Percentiles rank a stretch among this genome's conserved stretches.
Conservation (phyloP, 2,329 filamentous ascomycete genomes). For the Alternaria gaisen region DNA sequence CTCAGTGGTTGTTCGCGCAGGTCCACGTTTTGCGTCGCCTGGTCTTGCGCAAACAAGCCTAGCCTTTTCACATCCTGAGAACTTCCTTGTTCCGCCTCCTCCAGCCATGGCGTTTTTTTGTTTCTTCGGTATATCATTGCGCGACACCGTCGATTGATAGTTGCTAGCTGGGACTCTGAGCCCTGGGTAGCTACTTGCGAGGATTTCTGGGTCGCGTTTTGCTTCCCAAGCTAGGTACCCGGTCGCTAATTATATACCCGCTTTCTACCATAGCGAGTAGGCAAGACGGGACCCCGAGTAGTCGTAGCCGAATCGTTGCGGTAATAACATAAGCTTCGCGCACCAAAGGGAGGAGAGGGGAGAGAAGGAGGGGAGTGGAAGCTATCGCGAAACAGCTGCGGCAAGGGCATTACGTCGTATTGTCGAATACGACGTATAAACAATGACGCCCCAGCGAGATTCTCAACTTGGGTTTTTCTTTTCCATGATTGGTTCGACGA, state of each 20-base stretch:
- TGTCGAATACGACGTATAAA: no score
- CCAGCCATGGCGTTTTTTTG: not conserved
- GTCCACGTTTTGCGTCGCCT: not conserved
- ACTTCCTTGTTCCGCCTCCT: not conserved
- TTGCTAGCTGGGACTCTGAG: not conserved
- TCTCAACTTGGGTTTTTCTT: not conserved
- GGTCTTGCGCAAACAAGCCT: not conserved
- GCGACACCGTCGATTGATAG: not conserved
- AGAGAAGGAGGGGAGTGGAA: no score
- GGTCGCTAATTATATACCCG: not conserved
- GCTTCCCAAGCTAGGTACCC: not conserved
- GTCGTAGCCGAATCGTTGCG: no score
- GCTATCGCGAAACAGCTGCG: no score
- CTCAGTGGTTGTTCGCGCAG: not conserved
- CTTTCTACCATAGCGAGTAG: not conserved
- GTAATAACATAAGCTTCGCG: no score
- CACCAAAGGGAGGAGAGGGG: no score
- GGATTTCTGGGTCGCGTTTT: not conserved
- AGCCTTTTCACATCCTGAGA: not conserved
- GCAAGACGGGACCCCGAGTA: not conserved
- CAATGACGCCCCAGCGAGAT: no score
- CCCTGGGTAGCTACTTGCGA: not conserved
- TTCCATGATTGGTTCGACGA: not conserved
- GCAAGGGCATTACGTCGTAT: no score
- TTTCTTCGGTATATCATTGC: not conserved